phyloP scores from a whole-genome alignment of 2,329 filamentous ascomycete species.

The Xylariaceae sp. region DNA sequence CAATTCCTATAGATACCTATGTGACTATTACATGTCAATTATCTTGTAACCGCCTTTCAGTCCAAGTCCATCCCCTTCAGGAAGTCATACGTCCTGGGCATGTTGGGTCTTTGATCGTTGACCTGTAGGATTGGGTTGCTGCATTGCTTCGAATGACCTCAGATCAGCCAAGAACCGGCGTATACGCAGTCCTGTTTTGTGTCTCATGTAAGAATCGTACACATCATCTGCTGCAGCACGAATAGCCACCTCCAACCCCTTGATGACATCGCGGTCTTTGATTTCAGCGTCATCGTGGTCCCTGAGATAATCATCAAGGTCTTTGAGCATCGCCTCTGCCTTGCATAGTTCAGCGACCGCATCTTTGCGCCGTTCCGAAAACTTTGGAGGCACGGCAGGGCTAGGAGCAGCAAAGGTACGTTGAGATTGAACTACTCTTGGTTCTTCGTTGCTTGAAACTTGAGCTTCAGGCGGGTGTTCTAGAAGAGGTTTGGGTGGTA shows the following conservation, averaged over 20 bases:
- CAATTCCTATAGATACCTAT: no score
- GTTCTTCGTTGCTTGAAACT: no score
- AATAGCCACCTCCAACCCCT: slow-evolving; percentile 52
- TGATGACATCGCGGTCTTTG: slow-evolving; percentile 48
- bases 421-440: slow-evolving; percentile 6
- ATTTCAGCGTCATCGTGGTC: slow-evolving; percentile 39
- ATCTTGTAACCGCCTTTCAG: no score
- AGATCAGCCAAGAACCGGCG: slow-evolving; percentile 54
- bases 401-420: slow-evolving; percentile 10
- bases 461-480: slow-evolving; percentile 3
- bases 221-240: slow-evolving; percentile 53
- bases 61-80: no score
- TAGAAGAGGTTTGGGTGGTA: slow-evolving; percentile 16
- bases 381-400: slow-evolving; percentile 1
- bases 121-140: slow-evolving; percentile 25
- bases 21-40: no score
- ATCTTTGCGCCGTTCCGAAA: slow-evolving; percentile 12
- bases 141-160: slow-evolving; percentile 46
- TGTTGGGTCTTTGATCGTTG: slow-evolving; percentile 14
- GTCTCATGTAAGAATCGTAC: slow-evolving; percentile 49
- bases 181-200: slow-evolving; percentile 49
- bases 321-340: slow-evolving; percentile 21
- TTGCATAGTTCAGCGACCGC: slow-evolving; percentile 20
- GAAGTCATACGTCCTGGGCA: slow-evolving; percentile 11
- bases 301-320: slow-evolving; percentile 27